These are phyloP conservation scores for Meripilus lineatus DNA, from an alignment of 1,284 basidiomycete species.

Conservation along the genomic window DNA sequence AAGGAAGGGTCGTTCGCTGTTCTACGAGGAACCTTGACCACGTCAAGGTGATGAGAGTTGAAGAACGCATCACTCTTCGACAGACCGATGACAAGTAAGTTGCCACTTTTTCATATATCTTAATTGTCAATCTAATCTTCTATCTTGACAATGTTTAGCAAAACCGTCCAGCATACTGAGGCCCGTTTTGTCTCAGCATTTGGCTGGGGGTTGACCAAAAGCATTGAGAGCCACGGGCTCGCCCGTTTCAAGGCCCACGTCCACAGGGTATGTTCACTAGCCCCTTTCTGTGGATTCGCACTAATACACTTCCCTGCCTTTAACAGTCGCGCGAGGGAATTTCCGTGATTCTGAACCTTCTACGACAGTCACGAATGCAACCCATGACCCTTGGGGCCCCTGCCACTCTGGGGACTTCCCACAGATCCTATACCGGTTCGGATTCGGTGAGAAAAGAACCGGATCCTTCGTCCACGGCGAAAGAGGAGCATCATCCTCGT, in stretches of 20 bases:
- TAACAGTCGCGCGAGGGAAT: slow-evolving; percentile 77
- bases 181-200: slow-evolving; percentile 73
- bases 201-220: slow-evolving; percentile 78
- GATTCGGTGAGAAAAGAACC: slow-evolving; percentile 9
- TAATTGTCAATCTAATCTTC: slow-evolving; percentile 11
- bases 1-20: slow-evolving; percentile 65
- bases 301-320: not conserved
- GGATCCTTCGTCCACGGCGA: not conserved
- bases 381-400: slow-evolving; percentile 55
- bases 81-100: slow-evolving; percentile 62
- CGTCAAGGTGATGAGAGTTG: slow-evolving; percentile 79
- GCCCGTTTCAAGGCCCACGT: slow-evolving; percentile 74
- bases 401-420: slow-evolving; percentile 28
- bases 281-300: not conserved
- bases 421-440: slow-evolving; percentile 15
- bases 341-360: slow-evolving; percentile 63
- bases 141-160: slow-evolving; percentile 41
- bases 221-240: slow-evolving; percentile 74
- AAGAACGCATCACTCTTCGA: slow-evolving; percentile 65
- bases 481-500: too few relatives aligned
- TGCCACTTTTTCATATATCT: slow-evolving; percentile 1
- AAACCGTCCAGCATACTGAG: slow-evolving; percentile 73
- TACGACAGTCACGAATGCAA: slow-evolving; percentile 71
- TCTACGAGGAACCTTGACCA: slow-evolving; percentile 78
- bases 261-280: slow-evolving; percentile 51